Evolutionary conservation across 257 asterid species (phyloP), one percentile per base, ranked within the genome.

Genomic region (Solanum pinnatisectum): DNA sequence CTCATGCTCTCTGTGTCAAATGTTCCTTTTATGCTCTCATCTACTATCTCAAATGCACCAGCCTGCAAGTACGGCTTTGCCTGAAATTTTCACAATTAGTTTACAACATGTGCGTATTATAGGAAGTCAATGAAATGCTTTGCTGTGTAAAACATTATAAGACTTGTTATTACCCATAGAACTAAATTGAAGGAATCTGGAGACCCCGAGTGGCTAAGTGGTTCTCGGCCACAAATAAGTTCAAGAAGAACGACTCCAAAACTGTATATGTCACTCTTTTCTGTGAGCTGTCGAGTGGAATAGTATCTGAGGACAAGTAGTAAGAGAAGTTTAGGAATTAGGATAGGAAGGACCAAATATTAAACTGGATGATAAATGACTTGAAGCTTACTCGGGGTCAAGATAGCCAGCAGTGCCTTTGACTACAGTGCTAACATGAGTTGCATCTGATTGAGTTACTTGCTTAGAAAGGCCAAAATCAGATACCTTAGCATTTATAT

Each of bases 1-100:
- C 96, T 93, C 96, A 96, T 95, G 95, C 98, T 96, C 87, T 96
- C 98, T n/a, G 87, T 89, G 6, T 94, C 98, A 37, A 91, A 95
- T 39, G 90, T 93, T 79, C 97, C 99, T 89, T 94, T 90, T 79
- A 96, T 92, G 89, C 91, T 89, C 79, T 96, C 98, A 74, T 96
- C 98, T 91, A 95, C 98, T 33, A 96, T 90, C 95, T 96, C 99
- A 90, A 94, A 92, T 90, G 97, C 95, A 52, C 98, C 98, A 13
- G 98, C 99, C 92, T 96, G 99, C 89, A 96, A 91, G 93, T 96
- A 95, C 33, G 98, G 99, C 92, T 96, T 96, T 0, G 99, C 99
- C 99, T 96, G 98, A 90, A 91, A 71, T 87, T 25, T 67, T 73
- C 83, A 18, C 42, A 46, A 70, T 87, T 59, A 36, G 33, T 87